phyloP scores from a whole-genome alignment of 345 rosid species.

The Gynandropsis gynandra region DNA sequence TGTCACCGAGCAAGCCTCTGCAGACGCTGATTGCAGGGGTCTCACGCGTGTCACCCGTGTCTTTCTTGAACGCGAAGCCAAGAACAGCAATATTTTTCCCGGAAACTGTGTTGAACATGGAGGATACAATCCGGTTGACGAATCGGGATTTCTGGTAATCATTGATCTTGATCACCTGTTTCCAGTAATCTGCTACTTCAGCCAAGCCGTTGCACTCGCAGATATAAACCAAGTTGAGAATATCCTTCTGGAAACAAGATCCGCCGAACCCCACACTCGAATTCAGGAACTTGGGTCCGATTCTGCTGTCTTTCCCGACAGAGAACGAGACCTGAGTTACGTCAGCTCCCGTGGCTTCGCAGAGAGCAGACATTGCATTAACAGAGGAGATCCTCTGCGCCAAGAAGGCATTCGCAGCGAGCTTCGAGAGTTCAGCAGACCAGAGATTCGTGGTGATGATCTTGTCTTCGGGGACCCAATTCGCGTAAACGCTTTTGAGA shows the following conservation, averaged over 20 bases:
- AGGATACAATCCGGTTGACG: slow-evolving; percentile 53
- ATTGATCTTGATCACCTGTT: slow-evolving; percentile 58
- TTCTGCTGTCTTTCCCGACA: slow-evolving; percentile 54
- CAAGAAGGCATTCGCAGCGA: slow-evolving; percentile 68
- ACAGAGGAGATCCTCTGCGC: slow-evolving; percentile 74
- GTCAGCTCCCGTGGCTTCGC: slow-evolving; percentile 69
- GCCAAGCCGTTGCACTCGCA: slow-evolving; percentile 63
- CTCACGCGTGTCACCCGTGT: slow-evolving; percentile 68
- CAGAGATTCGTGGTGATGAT: slow-evolving; percentile 62
- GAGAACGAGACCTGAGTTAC: slow-evolving; percentile 53
- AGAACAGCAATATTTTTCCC: slow-evolving; percentile 55
- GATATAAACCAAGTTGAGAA: slow-evolving; percentile 54
- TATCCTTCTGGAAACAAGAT: slow-evolving; percentile 68
- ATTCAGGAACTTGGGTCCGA: slow-evolving; percentile 57
- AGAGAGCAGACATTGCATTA: slow-evolving; percentile 68
- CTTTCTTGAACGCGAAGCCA: slow-evolving; percentile 74
- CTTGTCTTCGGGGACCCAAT: slow-evolving; percentile 63
- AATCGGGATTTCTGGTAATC: slow-evolving; percentile 59
- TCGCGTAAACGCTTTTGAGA: slow-evolving; percentile 58
- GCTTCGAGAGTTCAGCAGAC: slow-evolving; percentile 75
- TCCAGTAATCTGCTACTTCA: slow-evolving; percentile 62
- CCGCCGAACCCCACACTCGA: slow-evolving; percentile 78
- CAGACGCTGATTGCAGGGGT: slow-evolving; percentile 65
- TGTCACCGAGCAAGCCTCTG: slow-evolving; percentile 55
- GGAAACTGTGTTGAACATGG: slow-evolving; percentile 66